Evolutionary conservation across 2,329 filamentous ascomycete species (phyloP), one percentile per base, ranked within the genome.

Genomic region (Xylariaceae sp.): DNA sequence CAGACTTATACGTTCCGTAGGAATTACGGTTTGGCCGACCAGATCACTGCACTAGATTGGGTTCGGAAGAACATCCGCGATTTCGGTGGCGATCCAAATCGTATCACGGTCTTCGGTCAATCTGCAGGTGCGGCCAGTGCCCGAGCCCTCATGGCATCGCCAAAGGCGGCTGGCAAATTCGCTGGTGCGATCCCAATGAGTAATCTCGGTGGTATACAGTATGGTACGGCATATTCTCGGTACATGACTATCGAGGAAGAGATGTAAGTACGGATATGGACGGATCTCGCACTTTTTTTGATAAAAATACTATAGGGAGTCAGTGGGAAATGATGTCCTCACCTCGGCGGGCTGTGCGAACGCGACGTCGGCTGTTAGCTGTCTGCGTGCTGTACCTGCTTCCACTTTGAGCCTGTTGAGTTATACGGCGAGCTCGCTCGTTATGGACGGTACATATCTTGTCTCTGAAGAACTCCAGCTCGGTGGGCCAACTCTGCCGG

Each of bases 361-460:
- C 40, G 72, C 71, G 11, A 63, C 66, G 2, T 73, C 71, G 4
- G 74, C 78, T 33, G 76, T 83, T 32, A 69, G 73, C 15, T 83
- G 81, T 56, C 70, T 84, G 17, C 72, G 76, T 36, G 61, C 69
- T 31, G 58, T 79, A 5, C 73, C 76, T 0, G 68, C 75, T 0
- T 56, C 64, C 4, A 66, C 65, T 0, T 63, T 81, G 2, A 67
- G 70, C 5, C 58, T 57, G 5, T 58, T 75, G n/a, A 54, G 58
- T 9, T 71, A 70, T 0, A 66, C 71, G 11, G 75, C 76, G 3
- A 71, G 76, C 39, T 80, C 76, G 51, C 71, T 81, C 5, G 80
- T 85, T 6, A 75, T 82, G 43, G 81, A 85, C 51, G 80, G 79
- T 22, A 75, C 68, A 9, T 80, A 78, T 48, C 73, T 83, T 52